These are phyloP conservation scores for Candolleomyces efflorescens DNA, from an alignment of 768 basidiomycete species.

Conservation along the genomic window DNA sequence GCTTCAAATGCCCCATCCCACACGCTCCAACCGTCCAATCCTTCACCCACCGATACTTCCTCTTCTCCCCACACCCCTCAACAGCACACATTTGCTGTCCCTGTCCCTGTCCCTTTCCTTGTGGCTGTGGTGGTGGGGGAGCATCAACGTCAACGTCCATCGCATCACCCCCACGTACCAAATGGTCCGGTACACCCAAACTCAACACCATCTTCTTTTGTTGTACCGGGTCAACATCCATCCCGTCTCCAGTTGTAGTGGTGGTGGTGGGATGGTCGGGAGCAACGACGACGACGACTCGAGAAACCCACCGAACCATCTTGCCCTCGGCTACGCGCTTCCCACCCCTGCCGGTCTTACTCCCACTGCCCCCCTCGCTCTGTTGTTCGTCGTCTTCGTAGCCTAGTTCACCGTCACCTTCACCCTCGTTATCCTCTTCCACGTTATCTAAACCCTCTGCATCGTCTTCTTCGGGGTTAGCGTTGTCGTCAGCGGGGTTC, in stretches of 20 bases:
- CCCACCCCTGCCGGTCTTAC: slow-evolving; percentile 2
- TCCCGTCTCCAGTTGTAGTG: background rate
- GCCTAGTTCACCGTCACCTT: slow-evolving; percentile 68
- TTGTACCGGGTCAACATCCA: slow-evolving; percentile 11
- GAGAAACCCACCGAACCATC: too few species aligned
- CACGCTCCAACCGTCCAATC: slow-evolving; percentile 65
- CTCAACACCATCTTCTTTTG: slow-evolving; percentile 6
- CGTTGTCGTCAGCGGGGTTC: slow-evolving; percentile 17
- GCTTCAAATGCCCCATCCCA: slow-evolving; percentile 60
- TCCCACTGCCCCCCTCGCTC: too few species aligned
- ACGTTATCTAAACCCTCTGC: slow-evolving; percentile 35
- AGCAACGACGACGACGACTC: too few species aligned
- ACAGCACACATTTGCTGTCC: slow-evolving; percentile 46
- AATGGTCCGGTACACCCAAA: slow-evolving; percentile 8
- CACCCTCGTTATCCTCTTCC: slow-evolving; percentile 30
- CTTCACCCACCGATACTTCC: slow-evolving; percentile 64
- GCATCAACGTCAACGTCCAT: slow-evolving; percentile 9
- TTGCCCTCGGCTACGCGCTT: slow-evolving; percentile 4
- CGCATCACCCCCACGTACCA: background rate
- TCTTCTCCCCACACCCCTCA: slow-evolving; percentile 45
- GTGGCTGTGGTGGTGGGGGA: background rate
- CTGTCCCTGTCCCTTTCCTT: slow-evolving; percentile 10
- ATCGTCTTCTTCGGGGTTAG: slow-evolving; percentile 37
- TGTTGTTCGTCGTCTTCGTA: slow-evolving; percentile 29
- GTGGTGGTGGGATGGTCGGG: slow-evolving; percentile 26